phyloP scores from a whole-genome alignment of 73 alveolate species.

The Tetrahymena thermophila region DNA sequence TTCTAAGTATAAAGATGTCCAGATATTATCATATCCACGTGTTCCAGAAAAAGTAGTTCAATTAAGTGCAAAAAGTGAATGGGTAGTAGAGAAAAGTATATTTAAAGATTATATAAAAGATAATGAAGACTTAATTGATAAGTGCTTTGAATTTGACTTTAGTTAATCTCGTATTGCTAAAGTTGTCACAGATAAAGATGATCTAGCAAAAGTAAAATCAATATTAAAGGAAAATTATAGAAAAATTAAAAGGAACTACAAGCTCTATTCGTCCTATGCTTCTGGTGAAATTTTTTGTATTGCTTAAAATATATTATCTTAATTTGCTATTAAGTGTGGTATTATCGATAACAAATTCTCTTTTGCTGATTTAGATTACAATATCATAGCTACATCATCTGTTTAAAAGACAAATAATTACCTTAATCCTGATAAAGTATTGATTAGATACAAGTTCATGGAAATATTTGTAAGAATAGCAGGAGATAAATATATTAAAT shows the following conservation, averaged over 20 bases:
- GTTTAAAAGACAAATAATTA: background rate
- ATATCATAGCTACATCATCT: background rate
- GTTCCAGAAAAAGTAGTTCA: background rate
- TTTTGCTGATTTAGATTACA: background rate
- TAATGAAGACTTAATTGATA: slow-evolving; percentile 48
- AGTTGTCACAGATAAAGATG: slow-evolving; percentile 20
- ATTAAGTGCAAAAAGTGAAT: background rate
- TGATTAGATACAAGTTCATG: slow-evolving; percentile 28
- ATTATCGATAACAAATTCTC: background rate
- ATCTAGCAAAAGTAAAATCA: slow-evolving; percentile 8
- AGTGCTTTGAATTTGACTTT: slow-evolving; percentile 84
- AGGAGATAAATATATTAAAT: slow-evolving; percentile 20
- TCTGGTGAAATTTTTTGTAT: background rate
- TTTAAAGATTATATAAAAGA: slow-evolving; percentile 63
- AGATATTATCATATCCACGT: background rate
- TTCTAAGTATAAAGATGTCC: background rate
- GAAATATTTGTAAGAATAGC: slow-evolving; percentile 40
- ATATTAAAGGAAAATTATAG: slow-evolving; percentile 15
- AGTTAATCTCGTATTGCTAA: slow-evolving; percentile 37
- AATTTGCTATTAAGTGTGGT: background rate
- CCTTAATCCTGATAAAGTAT: slow-evolving; percentile 20
- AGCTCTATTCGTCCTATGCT: background rate
- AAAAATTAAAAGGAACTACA: background rate
- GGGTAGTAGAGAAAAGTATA: slow-evolving; percentile 53
- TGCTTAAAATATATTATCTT: background rate